phyloP scores from a whole-genome alignment of 1,139 yeast species.

The Citeromyces hawaiiensis region DNA sequence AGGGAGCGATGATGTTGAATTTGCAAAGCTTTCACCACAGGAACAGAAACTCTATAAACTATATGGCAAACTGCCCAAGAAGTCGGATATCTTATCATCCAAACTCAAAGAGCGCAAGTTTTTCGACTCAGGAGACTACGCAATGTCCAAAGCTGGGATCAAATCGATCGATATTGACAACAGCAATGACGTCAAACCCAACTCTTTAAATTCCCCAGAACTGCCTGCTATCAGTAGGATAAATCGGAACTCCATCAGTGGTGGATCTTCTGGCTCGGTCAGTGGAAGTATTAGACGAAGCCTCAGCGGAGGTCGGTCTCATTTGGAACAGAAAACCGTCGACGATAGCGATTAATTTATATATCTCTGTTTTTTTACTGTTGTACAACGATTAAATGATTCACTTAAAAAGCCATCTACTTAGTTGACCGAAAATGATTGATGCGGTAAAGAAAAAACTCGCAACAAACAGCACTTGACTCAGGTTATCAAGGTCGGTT shows the following conservation, averaged over 20 bases:
- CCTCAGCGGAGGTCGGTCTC: constrained; percentile 9
- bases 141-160: constrained; percentile 67
- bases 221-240: constrained; percentile 20
- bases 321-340: constrained; percentile 16
- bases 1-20: constrained; percentile 23
- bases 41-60: constrained; percentile 59
- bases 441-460: constrained; percentile 41
- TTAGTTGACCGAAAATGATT: constrained; percentile 40
- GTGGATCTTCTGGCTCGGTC: constrained; percentile 7
- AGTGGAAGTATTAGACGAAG: constrained; percentile 8
- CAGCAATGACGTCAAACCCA: neutral
- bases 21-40: constrained; percentile 49
- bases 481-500: constrained; percentile 7
- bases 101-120: constrained; percentile 83
- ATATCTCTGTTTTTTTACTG: neutral
- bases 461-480: constrained; percentile 28
- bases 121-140: constrained; percentile 96
- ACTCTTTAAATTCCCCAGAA: constrained; percentile 7
- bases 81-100: constrained; percentile 67
- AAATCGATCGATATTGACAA: constrained; percentile 25
- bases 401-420: constrained; percentile 25
- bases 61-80: constrained; percentile 84
- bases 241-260: constrained; percentile 19
- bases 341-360: constrained; percentile 4
- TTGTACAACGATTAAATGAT: neutral